These are phyloP conservation scores for Aspergillus amoenus DNA, from an alignment of 2,329 filamentous ascomycete species.

Conservation along the genomic window DNA sequence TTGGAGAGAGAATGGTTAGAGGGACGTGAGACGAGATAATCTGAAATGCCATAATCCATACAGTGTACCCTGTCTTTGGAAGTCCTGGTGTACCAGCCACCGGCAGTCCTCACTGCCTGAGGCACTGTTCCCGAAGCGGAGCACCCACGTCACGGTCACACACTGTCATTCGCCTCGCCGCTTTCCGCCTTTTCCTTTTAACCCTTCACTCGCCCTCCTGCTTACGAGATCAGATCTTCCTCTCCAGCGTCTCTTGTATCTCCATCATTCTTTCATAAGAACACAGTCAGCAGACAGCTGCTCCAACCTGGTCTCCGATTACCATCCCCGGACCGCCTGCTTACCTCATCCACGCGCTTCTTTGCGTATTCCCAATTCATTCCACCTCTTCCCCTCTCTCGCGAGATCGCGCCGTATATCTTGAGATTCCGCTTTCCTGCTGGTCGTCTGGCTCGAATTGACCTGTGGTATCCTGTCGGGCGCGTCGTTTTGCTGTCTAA, in stretches of 20 bases:
- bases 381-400: constrained; percentile 15
- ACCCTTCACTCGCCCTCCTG: constrained; percentile 11
- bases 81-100: background rate
- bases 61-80: background rate
- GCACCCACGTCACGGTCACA: background rate
- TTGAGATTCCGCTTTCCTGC: background rate
- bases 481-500: constrained; percentile 20
- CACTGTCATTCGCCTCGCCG: background rate
- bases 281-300: constrained; percentile 17
- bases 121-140: background rate
- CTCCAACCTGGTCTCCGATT: constrained; percentile 10
- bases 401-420: constrained; percentile 10
- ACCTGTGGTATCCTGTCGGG: constrained; percentile 12
- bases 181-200: constrained; percentile 3
- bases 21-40: no score
- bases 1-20: background rate
- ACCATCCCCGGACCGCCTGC: constrained; percentile 21
- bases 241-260: constrained; percentile 7
- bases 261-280: constrained; percentile 12
- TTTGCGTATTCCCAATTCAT: constrained; percentile 22
- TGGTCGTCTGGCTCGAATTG: constrained; percentile 17
- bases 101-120: background rate
- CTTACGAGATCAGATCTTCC: constrained; percentile 25
- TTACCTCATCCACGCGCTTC: constrained; percentile 38
- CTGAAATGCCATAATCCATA: no score